These are phyloP conservation scores for Colletotrichum coccodes DNA, from an alignment of 2,329 filamentous ascomycete species.

Conservation along the genomic window DNA sequence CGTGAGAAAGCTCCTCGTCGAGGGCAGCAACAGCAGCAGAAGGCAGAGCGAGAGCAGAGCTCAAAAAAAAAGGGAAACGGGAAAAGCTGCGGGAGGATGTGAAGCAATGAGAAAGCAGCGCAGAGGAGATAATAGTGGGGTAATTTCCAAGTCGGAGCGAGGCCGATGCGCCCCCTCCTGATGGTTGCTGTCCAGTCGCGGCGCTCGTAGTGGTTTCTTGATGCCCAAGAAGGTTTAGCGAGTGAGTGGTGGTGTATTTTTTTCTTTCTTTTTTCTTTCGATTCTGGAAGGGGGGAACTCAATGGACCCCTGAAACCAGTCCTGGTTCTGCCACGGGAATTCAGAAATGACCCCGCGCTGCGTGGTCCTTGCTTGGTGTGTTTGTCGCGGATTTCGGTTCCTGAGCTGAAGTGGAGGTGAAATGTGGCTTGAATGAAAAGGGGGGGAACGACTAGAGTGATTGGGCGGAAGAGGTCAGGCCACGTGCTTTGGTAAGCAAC, in stretches of 20 bases:
- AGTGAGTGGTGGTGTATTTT: not conserved
- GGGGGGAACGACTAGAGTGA: not conserved
- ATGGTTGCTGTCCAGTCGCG: not conserved
- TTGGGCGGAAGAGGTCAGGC: not conserved
- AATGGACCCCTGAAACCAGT: conserved; percentile 29
- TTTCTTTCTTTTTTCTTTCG: too few relatives aligned
- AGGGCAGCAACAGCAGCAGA: conserved; percentile 2
- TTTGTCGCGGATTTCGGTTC: not conserved
- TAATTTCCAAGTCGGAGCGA: conserved; percentile 17
- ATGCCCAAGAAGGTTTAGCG: not conserved
- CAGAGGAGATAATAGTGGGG: conserved; percentile 14
- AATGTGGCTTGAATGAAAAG: conserved; percentile 8
- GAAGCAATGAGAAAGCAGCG: conserved; percentile 13
- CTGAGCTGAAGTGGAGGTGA: not conserved
- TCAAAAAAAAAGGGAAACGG: conserved; percentile 2
- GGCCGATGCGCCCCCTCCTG: not conserved
- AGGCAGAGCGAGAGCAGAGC: not conserved
- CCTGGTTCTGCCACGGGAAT: conserved; percentile 1
- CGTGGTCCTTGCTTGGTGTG: not conserved
- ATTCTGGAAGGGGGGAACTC: conserved; percentile 20
- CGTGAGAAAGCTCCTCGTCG: conserved; percentile 5
- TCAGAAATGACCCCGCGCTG: conserved; percentile 26
- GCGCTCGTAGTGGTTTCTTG: not conserved
- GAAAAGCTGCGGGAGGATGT: conserved; percentile 15
- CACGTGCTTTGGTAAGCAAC: conserved; percentile 9